phyloP scores from a whole-genome alignment of 805 yeast genomes.

The Saccharomycopsis guyanensis region DNA sequence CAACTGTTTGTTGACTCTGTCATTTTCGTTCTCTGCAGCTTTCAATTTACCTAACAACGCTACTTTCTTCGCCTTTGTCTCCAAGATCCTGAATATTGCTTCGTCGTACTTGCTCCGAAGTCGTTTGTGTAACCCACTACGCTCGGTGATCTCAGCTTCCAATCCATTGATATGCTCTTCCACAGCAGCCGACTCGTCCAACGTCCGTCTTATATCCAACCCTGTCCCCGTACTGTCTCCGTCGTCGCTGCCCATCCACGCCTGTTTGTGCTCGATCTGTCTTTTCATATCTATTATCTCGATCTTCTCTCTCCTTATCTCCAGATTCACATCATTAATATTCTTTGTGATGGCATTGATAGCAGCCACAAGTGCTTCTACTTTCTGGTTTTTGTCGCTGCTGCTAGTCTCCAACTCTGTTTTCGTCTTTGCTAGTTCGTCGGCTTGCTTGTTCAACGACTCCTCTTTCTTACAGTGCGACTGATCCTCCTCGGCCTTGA shows the following conservation, averaged over 20 bases:
- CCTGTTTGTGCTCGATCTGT: not conserved
- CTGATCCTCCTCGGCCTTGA: not conserved
- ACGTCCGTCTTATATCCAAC: not conserved
- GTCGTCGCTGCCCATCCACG: not conserved
- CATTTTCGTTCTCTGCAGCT: slow-evolving; percentile 15
- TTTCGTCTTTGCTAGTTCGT: not conserved
- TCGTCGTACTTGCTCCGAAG: slow-evolving; percentile 16
- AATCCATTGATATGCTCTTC: not conserved
- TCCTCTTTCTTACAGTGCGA: not conserved
- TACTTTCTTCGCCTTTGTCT: slow-evolving; percentile 18
- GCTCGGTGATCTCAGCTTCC: not conserved
- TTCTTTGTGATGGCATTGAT: not conserved
- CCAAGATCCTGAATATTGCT: slow-evolving; percentile 11
- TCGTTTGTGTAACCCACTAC: not conserved
- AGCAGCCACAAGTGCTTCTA: not conserved
- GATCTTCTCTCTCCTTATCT: not conserved
- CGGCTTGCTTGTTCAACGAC: not conserved
- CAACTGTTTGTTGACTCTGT: slow-evolving; percentile 8
- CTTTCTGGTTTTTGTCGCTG: not conserved
- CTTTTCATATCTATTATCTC: slow-evolving; percentile 1
- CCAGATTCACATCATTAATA: not conserved
- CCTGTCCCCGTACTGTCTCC: not conserved
- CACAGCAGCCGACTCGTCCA: not conserved
- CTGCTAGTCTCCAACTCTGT: not conserved
- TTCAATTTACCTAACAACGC: slow-evolving; percentile 10